phyloP scores from a whole-genome alignment of 2,329 filamentous ascomycete genomes.

The Colletotrichum sp. region DNA sequence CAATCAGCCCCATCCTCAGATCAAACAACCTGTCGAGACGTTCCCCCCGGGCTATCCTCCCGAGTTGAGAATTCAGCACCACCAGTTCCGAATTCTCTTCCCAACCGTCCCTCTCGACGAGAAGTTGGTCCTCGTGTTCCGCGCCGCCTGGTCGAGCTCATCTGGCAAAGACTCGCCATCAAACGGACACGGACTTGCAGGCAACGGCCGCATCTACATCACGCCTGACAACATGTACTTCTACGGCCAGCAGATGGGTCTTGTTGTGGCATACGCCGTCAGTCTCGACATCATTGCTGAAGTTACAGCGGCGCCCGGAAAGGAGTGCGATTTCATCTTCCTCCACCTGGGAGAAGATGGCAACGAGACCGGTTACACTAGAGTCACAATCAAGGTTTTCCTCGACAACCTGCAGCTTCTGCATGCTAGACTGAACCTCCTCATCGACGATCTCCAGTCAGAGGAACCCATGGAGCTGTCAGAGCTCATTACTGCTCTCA shows the following conservation, averaged over 20 bases:
- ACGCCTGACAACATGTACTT: slow-evolving; percentile 91
- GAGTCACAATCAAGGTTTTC: slow-evolving; percentile 91
- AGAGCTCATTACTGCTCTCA: slow-evolving; percentile 72
- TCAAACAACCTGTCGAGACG: slow-evolving; percentile 49
- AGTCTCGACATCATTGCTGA: slow-evolving; percentile 80
- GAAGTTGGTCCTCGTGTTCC: slow-evolving; percentile 88
- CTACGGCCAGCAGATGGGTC: slow-evolving; percentile 91
- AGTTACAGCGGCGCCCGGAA: slow-evolving; percentile 86
- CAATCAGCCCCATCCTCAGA: slow-evolving; percentile 25
- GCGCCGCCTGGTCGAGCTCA: slow-evolving; percentile 79
- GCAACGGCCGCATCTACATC: slow-evolving; percentile 81
- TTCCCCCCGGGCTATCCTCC: slow-evolving; percentile 81
- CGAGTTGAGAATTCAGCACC: slow-evolving; percentile 84
- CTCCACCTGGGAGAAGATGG: slow-evolving; percentile 73
- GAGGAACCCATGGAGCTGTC: slow-evolving; percentile 73
- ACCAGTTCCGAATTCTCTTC: slow-evolving; percentile 92
- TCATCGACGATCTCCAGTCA: slow-evolving; percentile 80
- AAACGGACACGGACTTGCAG: slow-evolving; percentile 57
- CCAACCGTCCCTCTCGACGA: slow-evolving; percentile 79
- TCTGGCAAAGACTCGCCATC: slow-evolving; percentile 44
- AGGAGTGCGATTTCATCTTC: slow-evolving; percentile 92
- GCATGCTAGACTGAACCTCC: slow-evolving; percentile 81
- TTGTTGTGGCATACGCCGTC: slow-evolving; percentile 83
- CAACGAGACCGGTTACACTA: slow-evolving; percentile 67
- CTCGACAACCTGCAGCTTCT: slow-evolving; percentile 85